Evolutionary conservation across 2,329 filamentous ascomycete genomes (phyloP).

Genomic region (Aspergillus nomiae): DNA sequence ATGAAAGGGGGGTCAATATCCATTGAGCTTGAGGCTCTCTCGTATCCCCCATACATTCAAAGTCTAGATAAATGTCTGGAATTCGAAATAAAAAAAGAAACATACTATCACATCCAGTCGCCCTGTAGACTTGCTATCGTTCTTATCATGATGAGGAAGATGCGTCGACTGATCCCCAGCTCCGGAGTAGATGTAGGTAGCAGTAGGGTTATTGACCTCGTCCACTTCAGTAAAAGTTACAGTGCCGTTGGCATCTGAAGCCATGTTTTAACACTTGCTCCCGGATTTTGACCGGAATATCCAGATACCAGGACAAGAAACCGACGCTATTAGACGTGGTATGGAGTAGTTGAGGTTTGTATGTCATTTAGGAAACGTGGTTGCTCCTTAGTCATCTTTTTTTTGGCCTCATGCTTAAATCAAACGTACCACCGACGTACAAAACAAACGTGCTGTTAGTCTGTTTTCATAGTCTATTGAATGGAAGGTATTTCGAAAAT

Average conservation of each 20-base stretch:
- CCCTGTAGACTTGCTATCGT: slow-evolving; percentile 21
- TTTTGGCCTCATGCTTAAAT: background rate
- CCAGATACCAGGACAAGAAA: background rate
- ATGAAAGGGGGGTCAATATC: background rate
- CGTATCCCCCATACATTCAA: background rate
- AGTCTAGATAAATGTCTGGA: background rate
- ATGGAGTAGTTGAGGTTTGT: background rate
- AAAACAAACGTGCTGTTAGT: background rate
- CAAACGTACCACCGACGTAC: background rate
- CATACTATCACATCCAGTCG: slow-evolving; percentile 50
- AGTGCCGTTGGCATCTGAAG: slow-evolving; percentile 7
- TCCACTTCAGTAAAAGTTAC: slow-evolving; percentile 45
- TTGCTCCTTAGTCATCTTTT: background rate
- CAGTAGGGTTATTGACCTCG: slow-evolving; percentile 52
- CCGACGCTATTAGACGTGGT: background rate
- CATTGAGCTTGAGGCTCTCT: background rate
- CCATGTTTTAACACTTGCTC: slow-evolving; percentile 12
- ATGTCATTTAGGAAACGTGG: background rate
- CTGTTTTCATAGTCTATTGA: background rate
- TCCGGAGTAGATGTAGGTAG: slow-evolving; percentile 52
- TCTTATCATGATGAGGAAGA: background rate
- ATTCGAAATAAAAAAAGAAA: background rate
- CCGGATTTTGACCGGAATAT: background rate
- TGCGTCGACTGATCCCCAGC: slow-evolving; percentile 11
- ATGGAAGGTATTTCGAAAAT: background rate